Percentiles rank a stretch among this genome's conserved stretches.
phyloP scores from a whole-genome alignment of 139 green algal species.

The Chlamydomonas sp. region DNA sequence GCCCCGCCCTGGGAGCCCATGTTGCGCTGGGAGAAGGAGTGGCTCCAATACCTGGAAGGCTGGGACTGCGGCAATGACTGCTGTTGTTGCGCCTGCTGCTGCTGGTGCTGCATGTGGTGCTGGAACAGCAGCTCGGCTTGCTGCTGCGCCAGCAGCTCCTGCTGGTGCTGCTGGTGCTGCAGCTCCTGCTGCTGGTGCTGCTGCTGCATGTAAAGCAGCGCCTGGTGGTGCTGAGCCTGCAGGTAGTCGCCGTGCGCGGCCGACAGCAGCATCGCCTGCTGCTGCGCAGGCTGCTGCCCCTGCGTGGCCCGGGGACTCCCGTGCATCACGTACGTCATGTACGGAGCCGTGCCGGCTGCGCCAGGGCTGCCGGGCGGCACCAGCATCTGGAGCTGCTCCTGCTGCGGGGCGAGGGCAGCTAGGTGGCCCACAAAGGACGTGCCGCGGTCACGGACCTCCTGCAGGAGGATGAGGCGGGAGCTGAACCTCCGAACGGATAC shows the following conservation, averaged over 20 bases:
- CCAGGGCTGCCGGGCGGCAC: not conserved
- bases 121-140: not conserved
- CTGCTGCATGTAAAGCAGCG: not conserved
- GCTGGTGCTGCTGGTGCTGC: not conserved
- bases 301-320: not conserved
- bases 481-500: not conserved
- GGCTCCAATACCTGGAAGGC: not conserved
- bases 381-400: not conserved
- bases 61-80: not conserved
- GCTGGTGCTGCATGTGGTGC: not conserved
- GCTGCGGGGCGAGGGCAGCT: not conserved
- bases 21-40: not conserved
- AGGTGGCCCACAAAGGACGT: not conserved
- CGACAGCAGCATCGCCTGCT: not conserved
- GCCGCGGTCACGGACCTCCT: constrained; percentile 13
- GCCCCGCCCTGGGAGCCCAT: not conserved
- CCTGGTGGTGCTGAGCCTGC: no score
- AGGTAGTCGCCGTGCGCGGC: not conserved
- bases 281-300: not conserved
- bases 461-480: not conserved
- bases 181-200: not conserved
- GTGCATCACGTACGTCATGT: not conserved
- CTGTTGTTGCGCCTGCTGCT: not conserved
- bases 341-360: not conserved
- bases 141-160: not conserved